Percentiles rank a stretch among this genome's conserved stretches.
phyloP scores from a whole-genome alignment of 345 rosid species.

The Erysimum cheiranthoides region DNA sequence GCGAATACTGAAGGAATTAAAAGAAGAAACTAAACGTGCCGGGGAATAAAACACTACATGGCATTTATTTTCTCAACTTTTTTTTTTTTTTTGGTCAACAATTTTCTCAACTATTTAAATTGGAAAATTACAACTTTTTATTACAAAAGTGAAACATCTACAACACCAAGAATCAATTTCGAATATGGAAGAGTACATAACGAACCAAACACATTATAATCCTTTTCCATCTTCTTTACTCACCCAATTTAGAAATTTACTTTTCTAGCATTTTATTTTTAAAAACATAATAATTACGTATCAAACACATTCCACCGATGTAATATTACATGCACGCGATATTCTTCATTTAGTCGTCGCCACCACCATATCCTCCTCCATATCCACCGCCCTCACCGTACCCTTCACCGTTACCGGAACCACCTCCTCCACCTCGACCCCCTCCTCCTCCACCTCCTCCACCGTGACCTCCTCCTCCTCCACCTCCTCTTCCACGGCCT shows the following conservation, averaged over 20 bases:
- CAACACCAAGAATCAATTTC: constrained; percentile 25
- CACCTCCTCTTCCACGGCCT: constrained; percentile 42
- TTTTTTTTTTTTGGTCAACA: too few species aligned
- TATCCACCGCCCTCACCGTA: constrained; percentile 46
- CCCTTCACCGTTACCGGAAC: constrained; percentile 45
- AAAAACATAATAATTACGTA: constrained; percentile 10
- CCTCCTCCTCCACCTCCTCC: constrained; percentile 40
- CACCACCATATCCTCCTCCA: constrained; percentile 46
- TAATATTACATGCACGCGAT: constrained; percentile 33
- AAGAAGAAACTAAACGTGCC: neutral
- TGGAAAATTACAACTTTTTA: constrained; percentile 29
- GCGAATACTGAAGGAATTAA: neutral
- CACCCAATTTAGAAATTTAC: constrained; percentile 8
- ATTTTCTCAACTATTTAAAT: neutral
- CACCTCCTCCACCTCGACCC: constrained; percentile 34
- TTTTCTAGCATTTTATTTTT: constrained; percentile 15
- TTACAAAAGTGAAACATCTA: constrained; percentile 24
- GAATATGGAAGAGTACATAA: constrained; percentile 24
- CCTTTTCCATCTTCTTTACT: neutral
- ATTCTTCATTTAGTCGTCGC: constrained; percentile 34
- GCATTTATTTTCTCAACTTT: neutral
- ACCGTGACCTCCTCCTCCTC: constrained; percentile 41
- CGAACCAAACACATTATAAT: constrained; percentile 20
- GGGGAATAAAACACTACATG: neutral
- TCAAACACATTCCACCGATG: constrained; percentile 10